phyloP scores from a whole-genome alignment of 768 basidiomycete species.

The Collybia sordida region DNA sequence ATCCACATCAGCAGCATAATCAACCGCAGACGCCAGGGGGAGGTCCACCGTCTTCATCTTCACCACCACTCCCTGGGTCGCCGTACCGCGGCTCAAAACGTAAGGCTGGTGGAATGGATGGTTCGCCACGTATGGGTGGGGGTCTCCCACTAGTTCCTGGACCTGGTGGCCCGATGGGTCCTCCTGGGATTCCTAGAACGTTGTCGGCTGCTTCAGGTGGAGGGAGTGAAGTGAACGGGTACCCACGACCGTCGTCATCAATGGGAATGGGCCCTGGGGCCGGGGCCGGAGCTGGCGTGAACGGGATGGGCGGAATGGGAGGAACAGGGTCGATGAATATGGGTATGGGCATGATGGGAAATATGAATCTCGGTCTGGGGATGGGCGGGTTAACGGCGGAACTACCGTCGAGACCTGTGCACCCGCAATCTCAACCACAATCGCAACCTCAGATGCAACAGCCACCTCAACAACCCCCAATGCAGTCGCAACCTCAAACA shows the following conservation, averaged over 20 bases:
- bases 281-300: slow-evolving; percentile 4
- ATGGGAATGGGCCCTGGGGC: neutral
- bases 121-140: slow-evolving; percentile 16
- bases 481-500: neutral
- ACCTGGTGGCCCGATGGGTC: slow-evolving; percentile 17
- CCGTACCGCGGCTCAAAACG: slow-evolving; percentile 31
- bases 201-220: slow-evolving; percentile 7
- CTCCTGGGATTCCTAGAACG: slow-evolving; percentile 19
- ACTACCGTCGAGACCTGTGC: slow-evolving; percentile 3
- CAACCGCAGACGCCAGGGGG: neutral
- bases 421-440: slow-evolving; percentile 2
- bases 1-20: slow-evolving; percentile 12
- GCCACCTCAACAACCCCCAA: neutral
- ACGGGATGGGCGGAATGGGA: slow-evolving; percentile 4
- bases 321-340: slow-evolving; percentile 7
- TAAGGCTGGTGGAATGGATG: slow-evolving; percentile 21
- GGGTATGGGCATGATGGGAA: neutral
- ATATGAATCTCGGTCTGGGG: neutral
- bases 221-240: slow-evolving; percentile 10
- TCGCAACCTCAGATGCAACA: slow-evolving; percentile 1
- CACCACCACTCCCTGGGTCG: slow-evolving; percentile 17
- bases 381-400: slow-evolving; percentile 13
- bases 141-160: slow-evolving; percentile 1
- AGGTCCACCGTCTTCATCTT: slow-evolving; percentile 3
- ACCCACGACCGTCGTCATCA: slow-evolving; percentile 4